Conservation (phyloP, 2,329 filamentous ascomycete genomes). For the Cladosporium sp. region DNA sequence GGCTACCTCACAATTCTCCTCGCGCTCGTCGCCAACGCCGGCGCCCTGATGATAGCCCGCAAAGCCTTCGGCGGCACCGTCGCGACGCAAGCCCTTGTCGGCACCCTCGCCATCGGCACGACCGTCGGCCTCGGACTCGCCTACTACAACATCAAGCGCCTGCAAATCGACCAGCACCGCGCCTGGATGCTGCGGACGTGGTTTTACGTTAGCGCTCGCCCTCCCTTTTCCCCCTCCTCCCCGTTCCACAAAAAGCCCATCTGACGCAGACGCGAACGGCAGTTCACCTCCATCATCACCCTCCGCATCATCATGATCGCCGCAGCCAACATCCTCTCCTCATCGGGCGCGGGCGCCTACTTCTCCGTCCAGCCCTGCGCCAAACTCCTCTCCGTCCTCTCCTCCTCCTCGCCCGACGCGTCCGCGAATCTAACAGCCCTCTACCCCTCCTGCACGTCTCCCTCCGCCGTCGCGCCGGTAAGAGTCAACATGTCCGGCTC, state of each 20-base stretch:
- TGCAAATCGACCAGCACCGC: conserved; percentile 58
- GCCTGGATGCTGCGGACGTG: conserved; percentile 55
- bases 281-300: conserved; percentile 45
- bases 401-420: conserved; percentile 21
- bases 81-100: conserved; percentile 43
- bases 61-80: conserved; percentile 50
- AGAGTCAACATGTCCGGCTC: conserved; percentile 24
- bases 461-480: conserved; percentile 29
- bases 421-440: conserved; percentile 16
- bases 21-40: conserved; percentile 40
- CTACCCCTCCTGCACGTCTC: conserved; percentile 41
- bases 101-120: conserved; percentile 42
- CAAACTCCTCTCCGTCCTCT: conserved; percentile 24
- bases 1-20: conserved; percentile 52
- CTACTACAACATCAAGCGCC: conserved; percentile 51
- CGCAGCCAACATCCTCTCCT: conserved; percentile 34
- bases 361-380: conserved; percentile 14
- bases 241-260: too few species aligned
- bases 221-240: neutral
- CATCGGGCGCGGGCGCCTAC: conserved; percentile 26
- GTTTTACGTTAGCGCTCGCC: conserved; percentile 15
- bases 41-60: conserved; percentile 49
- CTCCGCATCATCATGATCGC: conserved; percentile 45
- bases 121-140: conserved; percentile 41
- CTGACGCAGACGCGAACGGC: too few species aligned